These are phyloP conservation scores for Saxophila tyrrhenica DNA, from an alignment of 495 filamentous ascomycete genomes.

Conservation along the genomic window DNA sequence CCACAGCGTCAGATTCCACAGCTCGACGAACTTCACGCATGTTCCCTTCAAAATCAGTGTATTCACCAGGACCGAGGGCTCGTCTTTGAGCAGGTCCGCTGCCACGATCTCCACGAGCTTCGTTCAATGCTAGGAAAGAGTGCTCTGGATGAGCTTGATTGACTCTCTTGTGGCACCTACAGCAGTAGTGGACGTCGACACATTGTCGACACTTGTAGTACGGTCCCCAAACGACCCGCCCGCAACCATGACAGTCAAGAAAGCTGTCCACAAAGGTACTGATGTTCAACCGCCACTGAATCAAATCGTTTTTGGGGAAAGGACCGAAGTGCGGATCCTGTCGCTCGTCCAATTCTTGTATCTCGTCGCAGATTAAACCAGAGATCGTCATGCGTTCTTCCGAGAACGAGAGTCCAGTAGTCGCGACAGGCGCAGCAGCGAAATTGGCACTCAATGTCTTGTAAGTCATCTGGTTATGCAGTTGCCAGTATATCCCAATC, in stretches of 20 bases:
- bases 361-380: background rate
- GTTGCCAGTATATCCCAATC: background rate
- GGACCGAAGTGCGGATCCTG: background rate
- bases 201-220: background rate
- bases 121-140: background rate
- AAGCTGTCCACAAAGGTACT: background rate
- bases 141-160: background rate
- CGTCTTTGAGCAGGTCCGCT: background rate
- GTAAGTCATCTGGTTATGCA: background rate
- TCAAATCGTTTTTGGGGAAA: background rate
- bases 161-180: background rate
- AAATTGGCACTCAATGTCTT: background rate
- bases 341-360: background rate
- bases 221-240: background rate
- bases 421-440: background rate
- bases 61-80: background rate
- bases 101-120: background rate
- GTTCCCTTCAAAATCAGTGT: background rate
- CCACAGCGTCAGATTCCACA: background rate
- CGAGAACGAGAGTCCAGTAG: background rate
- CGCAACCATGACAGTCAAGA: background rate
- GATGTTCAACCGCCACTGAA: background rate
- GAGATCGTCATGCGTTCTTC: background rate
- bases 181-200: background rate
- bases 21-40: background rate